Percentiles rank a stretch among this genome's conserved stretches.
phyloP scores from a whole-genome alignment of 225 moss, liverwort and hornwort species.

The Physcomitrellopsis africana region DNA sequence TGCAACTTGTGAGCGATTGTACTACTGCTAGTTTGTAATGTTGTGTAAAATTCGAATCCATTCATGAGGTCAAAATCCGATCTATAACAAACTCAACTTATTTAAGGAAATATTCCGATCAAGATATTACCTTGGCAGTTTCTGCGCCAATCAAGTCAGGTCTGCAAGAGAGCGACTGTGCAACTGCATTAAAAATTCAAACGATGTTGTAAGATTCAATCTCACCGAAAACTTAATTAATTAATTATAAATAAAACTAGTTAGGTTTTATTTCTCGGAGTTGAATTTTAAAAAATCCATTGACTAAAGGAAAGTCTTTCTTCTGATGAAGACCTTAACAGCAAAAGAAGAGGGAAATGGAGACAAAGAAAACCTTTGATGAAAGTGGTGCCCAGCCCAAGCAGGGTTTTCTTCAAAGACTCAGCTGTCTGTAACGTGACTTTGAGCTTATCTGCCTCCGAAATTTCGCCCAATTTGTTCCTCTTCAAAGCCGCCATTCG shows the following conservation, averaged over 20 bases:
- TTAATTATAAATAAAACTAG: background rate
- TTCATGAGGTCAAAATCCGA: background rate
- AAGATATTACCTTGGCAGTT: constrained; percentile 74
- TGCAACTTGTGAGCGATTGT: background rate
- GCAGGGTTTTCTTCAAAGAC: constrained; percentile 71
- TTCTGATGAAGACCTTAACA: background rate
- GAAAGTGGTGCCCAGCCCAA: constrained; percentile 91
- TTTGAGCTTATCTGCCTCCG: constrained; percentile 48
- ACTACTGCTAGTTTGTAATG: too few species aligned
- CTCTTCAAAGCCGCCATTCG: constrained; percentile 48
- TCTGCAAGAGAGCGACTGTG: constrained; percentile 92
- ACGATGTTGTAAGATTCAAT: constrained; percentile 17
- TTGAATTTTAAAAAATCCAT: constrained; percentile 1
- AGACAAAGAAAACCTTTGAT: constrained; percentile 72
- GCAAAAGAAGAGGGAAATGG: background rate
- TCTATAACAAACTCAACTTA: background rate
- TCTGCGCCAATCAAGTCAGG: constrained; percentile 90
- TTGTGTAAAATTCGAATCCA: background rate
- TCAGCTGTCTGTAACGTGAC: constrained; percentile 64
- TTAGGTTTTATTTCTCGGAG: background rate
- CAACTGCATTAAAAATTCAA: constrained; percentile 63
- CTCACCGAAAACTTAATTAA: too few species aligned
- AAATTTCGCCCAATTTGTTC: constrained; percentile 36
- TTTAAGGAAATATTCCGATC: background rate
- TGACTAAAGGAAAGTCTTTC: background rate